These are phyloP conservation scores for Poteriospumella lacustris DNA, from an alignment of 108 stramenopile species.

Conservation along the genomic window DNA sequence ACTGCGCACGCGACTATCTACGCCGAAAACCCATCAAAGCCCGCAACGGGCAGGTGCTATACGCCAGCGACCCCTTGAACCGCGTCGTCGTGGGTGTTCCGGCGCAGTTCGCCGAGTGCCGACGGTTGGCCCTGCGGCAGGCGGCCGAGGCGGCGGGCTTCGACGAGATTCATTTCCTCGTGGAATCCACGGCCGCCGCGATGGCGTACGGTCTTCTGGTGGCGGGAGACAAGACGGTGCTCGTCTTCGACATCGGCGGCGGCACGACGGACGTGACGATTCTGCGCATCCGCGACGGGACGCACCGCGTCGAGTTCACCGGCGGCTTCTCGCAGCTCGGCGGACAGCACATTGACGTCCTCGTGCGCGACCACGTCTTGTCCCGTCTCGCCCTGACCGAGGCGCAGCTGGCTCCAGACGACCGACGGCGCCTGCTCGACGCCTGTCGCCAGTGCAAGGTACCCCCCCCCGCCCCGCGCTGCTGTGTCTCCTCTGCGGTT, in stretches of 20 bases:
- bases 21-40: background rate
- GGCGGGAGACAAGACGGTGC: background rate
- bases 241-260: slow-evolving; percentile 4
- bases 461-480: too few relatives aligned
- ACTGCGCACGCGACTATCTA: background rate
- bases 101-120: background rate
- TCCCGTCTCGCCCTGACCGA: too few relatives aligned
- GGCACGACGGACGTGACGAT: slow-evolving; percentile 8
- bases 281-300: background rate
- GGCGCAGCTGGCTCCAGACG: too few relatives aligned
- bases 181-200: slow-evolving; percentile 13
- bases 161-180: background rate
- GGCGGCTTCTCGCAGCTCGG: background rate
- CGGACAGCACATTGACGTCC: background rate
- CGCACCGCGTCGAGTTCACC: background rate
- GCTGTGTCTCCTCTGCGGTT: too few relatives aligned
- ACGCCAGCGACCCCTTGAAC: background rate
- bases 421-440: too few relatives aligned
- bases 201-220: background rate
- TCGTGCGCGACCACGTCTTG: background rate
- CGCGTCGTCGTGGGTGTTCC: slow-evolving; percentile 4
- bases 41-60: background rate
- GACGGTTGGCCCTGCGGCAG: too few relatives aligned
- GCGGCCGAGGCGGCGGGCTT: slow-evolving; percentile 11
- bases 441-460: too few relatives aligned